These are phyloP conservation scores for Fraxinus albicans DNA, from an alignment of 305 asterid genomes.

Conservation along the genomic window DNA sequence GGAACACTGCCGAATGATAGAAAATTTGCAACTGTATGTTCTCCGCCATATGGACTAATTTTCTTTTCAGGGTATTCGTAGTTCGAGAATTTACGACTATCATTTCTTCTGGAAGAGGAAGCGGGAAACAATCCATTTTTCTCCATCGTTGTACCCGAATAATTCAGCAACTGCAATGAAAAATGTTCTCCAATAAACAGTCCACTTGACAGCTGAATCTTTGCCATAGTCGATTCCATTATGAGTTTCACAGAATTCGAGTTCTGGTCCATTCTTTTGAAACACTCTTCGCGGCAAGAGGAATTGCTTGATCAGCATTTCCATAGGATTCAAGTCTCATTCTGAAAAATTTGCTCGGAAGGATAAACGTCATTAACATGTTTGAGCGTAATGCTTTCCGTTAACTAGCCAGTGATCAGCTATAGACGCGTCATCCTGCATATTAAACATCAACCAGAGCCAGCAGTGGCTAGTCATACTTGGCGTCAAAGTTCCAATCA, in stretches of 20 bases:
- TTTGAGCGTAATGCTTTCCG: slow-evolving; percentile 80
- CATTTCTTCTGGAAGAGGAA: slow-evolving; percentile 69
- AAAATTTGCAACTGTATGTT: background rate
- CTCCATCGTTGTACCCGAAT: slow-evolving; percentile 74
- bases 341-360: background rate
- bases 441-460: background rate
- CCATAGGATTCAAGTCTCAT: background rate
- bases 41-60: background rate
- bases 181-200: slow-evolving; percentile 84
- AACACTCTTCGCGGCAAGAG: slow-evolving; percentile 84
- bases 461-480: background rate
- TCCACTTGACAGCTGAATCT: slow-evolving; percentile 84
- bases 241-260: slow-evolving; percentile 50
- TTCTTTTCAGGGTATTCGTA: background rate
- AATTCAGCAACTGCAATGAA: slow-evolving; percentile 82
- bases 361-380: slow-evolving; percentile 43
- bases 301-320: slow-evolving; percentile 9
- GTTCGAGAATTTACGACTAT: background rate
- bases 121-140: slow-evolving; percentile 84
- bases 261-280: slow-evolving; percentile 72
- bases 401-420: slow-evolving; percentile 86
- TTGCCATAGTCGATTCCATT: slow-evolving; percentile 87
- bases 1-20: background rate
- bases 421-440: slow-evolving; percentile 77
- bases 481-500: background rate